Percentiles rank a stretch among this genome's conserved stretches.
These are phyloP conservation scores for Suhomyces xylopsoci DNA, from an alignment of 805 yeast genomes.

Conservation along the genomic window DNA sequence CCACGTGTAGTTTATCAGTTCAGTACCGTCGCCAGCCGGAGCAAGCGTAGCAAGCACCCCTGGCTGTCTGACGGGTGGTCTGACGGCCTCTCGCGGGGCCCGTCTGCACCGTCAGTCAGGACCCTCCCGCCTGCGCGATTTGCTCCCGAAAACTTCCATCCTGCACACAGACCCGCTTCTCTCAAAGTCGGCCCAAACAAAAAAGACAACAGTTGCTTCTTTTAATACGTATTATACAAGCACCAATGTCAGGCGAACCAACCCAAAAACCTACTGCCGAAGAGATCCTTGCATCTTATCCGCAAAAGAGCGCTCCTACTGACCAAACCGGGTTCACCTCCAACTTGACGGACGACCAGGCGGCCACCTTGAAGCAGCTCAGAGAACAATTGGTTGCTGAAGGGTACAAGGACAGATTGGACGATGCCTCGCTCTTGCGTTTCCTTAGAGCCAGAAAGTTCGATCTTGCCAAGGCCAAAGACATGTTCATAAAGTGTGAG, in stretches of 20 bases:
- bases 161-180: background rate
- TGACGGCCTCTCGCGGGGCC: background rate
- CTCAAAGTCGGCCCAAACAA: background rate
- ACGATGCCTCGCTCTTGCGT: conserved; percentile 79
- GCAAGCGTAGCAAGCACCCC: background rate
- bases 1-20: background rate
- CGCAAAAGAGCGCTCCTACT: conserved; percentile 63
- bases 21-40: background rate
- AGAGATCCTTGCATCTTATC: conserved; percentile 56
- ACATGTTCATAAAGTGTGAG: conserved; percentile 85
- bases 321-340: conserved; percentile 79
- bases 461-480: conserved; percentile 71
- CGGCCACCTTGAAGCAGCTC: conserved; percentile 54
- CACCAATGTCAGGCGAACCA: background rate
- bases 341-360: conserved; percentile 66
- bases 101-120: background rate
- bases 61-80: background rate
- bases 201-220: background rate
- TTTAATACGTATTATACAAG: background rate
- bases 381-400: conserved; percentile 53
- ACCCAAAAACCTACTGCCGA: conserved; percentile 4
- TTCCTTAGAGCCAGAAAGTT: conserved; percentile 95
- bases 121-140: background rate
- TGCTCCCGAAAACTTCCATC: background rate
- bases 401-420: conserved; percentile 77